Evolutionary conservation across 495 filamentous ascomycete genomes (phyloP).

Genomic region (Aspergillus nanangensis): DNA sequence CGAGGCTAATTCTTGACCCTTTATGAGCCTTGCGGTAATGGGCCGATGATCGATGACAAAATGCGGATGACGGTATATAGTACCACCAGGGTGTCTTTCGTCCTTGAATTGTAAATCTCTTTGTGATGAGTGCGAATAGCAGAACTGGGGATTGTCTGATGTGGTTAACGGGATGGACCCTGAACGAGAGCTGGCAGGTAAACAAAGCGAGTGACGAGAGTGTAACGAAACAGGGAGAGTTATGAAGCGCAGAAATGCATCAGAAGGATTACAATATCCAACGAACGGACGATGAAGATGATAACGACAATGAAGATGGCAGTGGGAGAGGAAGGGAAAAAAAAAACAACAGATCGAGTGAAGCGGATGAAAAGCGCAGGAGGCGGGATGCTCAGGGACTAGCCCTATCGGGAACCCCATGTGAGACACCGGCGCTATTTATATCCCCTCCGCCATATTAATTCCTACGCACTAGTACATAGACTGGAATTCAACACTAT

Average conservation of each 20-base stretch:
- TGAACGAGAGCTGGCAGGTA: constrained; percentile 10
- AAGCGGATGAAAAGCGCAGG: constrained; percentile 1
- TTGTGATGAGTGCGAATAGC: constrained; percentile 3
- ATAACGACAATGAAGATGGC: background rate
- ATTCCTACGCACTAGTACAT: background rate
- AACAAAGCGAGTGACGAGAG: constrained; percentile 29
- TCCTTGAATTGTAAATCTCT: too few species aligned
- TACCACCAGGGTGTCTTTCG: too few species aligned
- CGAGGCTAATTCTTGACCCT: too few species aligned
- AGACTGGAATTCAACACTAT: too few species aligned
- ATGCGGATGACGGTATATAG: too few species aligned
- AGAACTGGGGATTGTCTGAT: constrained; percentile 18
- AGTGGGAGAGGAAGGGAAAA: constrained; percentile 1
- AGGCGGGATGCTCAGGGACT: constrained; percentile 8
- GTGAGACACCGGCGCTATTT: constrained; percentile 23
- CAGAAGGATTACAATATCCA: background rate
- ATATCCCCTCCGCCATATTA: constrained; percentile 4
- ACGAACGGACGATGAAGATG: background rate
- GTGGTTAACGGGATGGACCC: constrained; percentile 10
- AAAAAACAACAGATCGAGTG: constrained; percentile 1
- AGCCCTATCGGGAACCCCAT: constrained; percentile 10
- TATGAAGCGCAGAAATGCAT: background rate
- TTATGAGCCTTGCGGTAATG: too few species aligned
- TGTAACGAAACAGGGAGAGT: too few species aligned
- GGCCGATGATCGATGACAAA: too few species aligned